Evolutionary conservation across 129 eudicot species (phyloP).

Genomic region (Flaveria brownii): DNA sequence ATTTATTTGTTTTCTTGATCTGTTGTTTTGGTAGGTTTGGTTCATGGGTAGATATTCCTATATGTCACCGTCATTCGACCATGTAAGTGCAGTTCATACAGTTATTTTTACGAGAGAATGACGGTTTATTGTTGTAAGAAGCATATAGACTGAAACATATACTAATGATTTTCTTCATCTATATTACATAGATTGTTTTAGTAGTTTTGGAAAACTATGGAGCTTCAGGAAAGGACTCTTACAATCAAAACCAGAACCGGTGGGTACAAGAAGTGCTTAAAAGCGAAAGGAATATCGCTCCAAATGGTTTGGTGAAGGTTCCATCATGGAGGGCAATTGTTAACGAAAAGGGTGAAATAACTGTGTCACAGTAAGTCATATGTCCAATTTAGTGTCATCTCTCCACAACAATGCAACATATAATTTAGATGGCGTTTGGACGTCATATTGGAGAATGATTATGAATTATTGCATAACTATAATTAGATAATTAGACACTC

Average conservation of each 20-base stretch:
- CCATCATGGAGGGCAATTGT: slow-evolving; percentile 67
- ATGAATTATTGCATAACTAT: neutral
- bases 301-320: slow-evolving; percentile 45
- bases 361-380: slow-evolving; percentile 45
- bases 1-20: neutral
- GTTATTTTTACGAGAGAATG: neutral
- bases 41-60: slow-evolving; percentile 73
- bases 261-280: slow-evolving; percentile 39
- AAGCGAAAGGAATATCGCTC: slow-evolving; percentile 36
- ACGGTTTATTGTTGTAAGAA: slow-evolving; percentile 6
- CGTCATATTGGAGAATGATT: neutral
- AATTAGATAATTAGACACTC: neutral
- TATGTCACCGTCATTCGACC: slow-evolving; percentile 62
- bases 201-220: slow-evolving; percentile 68
- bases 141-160: neutral
- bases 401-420: neutral
- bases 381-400: neutral
- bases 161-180: slow-evolving; percentile 29
- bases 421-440: neutral
- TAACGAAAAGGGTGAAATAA: slow-evolving; percentile 60
- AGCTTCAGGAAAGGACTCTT: slow-evolving; percentile 33
- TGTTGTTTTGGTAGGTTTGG: slow-evolving; percentile 53
- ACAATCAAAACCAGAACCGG: slow-evolving; percentile 26
- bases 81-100: slow-evolving; percentile 45
- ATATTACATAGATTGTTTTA: slow-evolving; percentile 52